Percentiles rank a stretch among this genome's conserved stretches.
These are phyloP conservation scores for maize (Zea mays) DNA, from an alignment of 176 grass and related monocot genomes.

Conservation along the genomic window Zm-B73-REFERENCE-NAM-5.0 NC_050101.1:19400001-19400500, in stretches of 20 bases:
- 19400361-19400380: slow-evolving; percentile 81
- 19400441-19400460: slow-evolving; percentile 83
- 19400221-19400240: slow-evolving; percentile 4
- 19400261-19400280: neutral
- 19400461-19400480: neutral
- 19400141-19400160: neutral
- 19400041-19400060: no score
- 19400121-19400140: neutral
- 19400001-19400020: no score
- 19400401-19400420: slow-evolving; percentile 59
- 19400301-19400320: no score
- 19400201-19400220: no score
- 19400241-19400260: neutral
- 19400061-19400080: slow-evolving; percentile 34
- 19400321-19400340: no score
- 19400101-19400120: neutral
- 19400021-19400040: no score
- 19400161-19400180: neutral
- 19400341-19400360: no score
- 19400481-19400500: neutral
- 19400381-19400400: slow-evolving; percentile 76
- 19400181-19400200: no score
- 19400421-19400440: slow-evolving; percentile 99
- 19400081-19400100: neutral
- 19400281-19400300: no score